Base-by-base conservation (phyloP, 2,329 filamentous ascomycete species). In the Rasamsonia emersonii region DNA sequence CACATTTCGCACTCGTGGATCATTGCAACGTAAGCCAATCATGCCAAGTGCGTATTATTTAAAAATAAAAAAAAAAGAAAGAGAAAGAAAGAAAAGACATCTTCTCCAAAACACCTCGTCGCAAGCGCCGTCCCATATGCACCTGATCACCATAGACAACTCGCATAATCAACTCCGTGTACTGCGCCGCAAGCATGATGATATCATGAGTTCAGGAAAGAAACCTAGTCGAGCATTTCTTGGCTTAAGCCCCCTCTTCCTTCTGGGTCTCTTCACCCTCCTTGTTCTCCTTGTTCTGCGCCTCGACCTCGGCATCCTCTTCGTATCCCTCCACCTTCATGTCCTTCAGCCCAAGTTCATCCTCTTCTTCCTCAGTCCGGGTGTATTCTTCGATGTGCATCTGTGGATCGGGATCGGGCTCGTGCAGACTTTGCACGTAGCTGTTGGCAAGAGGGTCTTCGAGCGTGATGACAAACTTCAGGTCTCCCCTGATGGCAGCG, bases 301-400 rank as follows among this genome's bases (percentile, higher is more conserved):
- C n/a, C n/a, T n/a, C n/a, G n/a, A n/a, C 18, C 18, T 34, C 37
- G 5, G 33, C 43, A 40, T 76, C 71, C 32, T 77, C 67, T 56
- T 81, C 81, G 51, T 98, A 96, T 0, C 77, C 79, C 57, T 96
- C 88, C 0, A 79, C 77, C 70, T 89, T 91, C 79, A 98, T 98
- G 53, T 98, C 91, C 37, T 68, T 77, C 43, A 98, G 64, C 0
- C 91, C 91, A 8, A 98, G 66, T 37, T 95, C 85, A 50, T 98
- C 91, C 61, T 94, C 85, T 54, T 98, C 91, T 56, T 95, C 84
- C 0, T 81, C 77, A 1, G 89, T 94, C 39, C 91, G 74, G 38
- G 82, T 75, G 56, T 98, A 98, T 18, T 84, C 82, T 61, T 85
- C 83, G 3, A 75, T 71, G 36, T 73, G 77, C 54, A 98, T 82